A percentile compares a stretch with the other conserved stretches of the same genome.
Conservation (phyloP, 176 grass and related monocot species). For the Dendrocalamus sinicus region DNA sequence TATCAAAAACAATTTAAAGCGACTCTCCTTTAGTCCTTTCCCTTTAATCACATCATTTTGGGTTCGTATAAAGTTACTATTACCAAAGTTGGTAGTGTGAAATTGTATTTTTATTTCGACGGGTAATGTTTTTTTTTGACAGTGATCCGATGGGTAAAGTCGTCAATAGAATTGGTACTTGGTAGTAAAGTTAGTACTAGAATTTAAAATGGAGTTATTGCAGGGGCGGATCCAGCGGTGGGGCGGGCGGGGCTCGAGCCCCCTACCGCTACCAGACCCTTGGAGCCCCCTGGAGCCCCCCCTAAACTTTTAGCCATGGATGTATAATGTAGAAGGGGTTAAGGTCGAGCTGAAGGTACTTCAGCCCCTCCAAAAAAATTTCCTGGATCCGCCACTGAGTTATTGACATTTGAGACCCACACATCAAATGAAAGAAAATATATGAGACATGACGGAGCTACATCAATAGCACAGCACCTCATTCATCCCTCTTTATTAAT, state of each 20-base stretch:
- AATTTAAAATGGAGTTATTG: not conserved
- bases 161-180: not conserved
- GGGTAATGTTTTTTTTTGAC: not conserved
- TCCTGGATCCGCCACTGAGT: no score
- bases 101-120: not conserved
- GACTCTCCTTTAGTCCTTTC: not conserved
- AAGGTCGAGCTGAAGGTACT: no score
- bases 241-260: no score
- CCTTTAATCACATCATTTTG: not conserved
- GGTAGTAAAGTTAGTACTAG: not conserved
- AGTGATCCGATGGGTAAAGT: not conserved
- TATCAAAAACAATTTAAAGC: slow-evolving; percentile 20
- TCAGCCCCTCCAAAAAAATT: no score
- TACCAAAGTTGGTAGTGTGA: not conserved
- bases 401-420: no score
- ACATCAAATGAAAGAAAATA: not conserved
- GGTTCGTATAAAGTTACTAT: not conserved
- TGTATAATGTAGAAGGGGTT: no score
- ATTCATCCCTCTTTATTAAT: no score
- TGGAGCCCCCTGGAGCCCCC: no score
- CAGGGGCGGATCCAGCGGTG: no score
- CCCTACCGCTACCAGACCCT: no score
- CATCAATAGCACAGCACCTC: not conserved
- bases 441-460: not conserved
- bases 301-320: no score